A percentile compares a stretch with the other conserved stretches of the same genome.
Conservation (phyloP, 805 yeast genomes). For the Candida saitoana region DNA sequence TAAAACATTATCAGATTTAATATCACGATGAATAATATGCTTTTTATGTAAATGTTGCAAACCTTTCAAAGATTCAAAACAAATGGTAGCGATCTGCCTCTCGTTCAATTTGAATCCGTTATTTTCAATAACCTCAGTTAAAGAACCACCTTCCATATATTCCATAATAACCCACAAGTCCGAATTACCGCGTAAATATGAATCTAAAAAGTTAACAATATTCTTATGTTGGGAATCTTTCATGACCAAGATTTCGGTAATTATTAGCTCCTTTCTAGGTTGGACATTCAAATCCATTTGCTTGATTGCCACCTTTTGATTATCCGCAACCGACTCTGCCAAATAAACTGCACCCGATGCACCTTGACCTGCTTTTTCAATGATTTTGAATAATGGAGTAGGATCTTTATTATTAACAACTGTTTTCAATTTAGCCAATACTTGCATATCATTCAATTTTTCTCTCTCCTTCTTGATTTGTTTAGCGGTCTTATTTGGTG, state of each 20-base stretch:
- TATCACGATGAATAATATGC: constrained; percentile 75
- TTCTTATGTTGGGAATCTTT: constrained; percentile 91
- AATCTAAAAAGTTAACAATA: constrained; percentile 91
- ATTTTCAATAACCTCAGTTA: constrained; percentile 92
- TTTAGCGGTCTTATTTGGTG: constrained; percentile 30
- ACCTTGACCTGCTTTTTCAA: constrained; percentile 93
- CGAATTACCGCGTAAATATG: constrained; percentile 70
- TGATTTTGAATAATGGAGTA: constrained; percentile 68
- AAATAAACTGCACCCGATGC: constrained; percentile 94
- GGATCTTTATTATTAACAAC: constrained; percentile 88
- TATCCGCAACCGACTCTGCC: constrained; percentile 59
- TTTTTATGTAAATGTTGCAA: constrained; percentile 87
- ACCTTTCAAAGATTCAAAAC: constrained; percentile 87
- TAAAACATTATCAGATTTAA: constrained; percentile 44
- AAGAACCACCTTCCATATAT: constrained; percentile 97
- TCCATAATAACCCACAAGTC: constrained; percentile 99
- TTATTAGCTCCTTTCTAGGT: constrained; percentile 91
- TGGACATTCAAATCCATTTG: constrained; percentile 91
- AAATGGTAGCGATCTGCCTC: constrained; percentile 86
- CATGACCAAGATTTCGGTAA: constrained; percentile 95
- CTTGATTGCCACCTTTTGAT: constrained; percentile 83
- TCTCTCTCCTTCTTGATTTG: constrained; percentile 40
- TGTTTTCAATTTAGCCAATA: constrained; percentile 72
- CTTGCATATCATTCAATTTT: constrained; percentile 77
- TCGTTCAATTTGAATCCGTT: constrained; percentile 70